Evolutionary conservation across 2,329 filamentous ascomycete genomes (phyloP).

Genomic region (Cercospora berteroae): DNA sequence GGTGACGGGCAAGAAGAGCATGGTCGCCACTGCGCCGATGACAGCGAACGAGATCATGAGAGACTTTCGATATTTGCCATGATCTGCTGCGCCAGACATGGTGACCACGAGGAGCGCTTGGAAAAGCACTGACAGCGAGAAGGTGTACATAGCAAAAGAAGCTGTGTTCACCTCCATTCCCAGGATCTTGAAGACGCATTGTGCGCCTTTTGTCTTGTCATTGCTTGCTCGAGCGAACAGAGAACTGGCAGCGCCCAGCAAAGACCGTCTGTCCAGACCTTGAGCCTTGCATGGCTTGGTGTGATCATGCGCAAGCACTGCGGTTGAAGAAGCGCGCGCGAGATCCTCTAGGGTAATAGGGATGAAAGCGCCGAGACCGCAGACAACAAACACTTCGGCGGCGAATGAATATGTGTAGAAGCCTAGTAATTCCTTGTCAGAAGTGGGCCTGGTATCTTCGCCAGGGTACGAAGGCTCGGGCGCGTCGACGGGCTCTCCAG

Average conservation of each 20-base stretch:
- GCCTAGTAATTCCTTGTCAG: slow-evolving; percentile 78
- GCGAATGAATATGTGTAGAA: slow-evolving; percentile 98
- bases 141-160: slow-evolving; percentile 97
- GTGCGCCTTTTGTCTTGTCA: slow-evolving; percentile 47
- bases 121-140: slow-evolving; percentile 84
- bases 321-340: slow-evolving; percentile 72
- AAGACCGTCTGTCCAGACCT: slow-evolving; percentile 12
- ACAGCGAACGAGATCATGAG: slow-evolving; percentile 83
- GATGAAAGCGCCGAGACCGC: slow-evolving; percentile 85
- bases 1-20: slow-evolving; percentile 79
- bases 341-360: slow-evolving; percentile 93
- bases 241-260: not conserved
- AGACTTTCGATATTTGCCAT: slow-evolving; percentile 82
- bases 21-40: slow-evolving; percentile 75
- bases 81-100: slow-evolving; percentile 93
- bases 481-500: slow-evolving; percentile 13
- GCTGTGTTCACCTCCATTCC: slow-evolving; percentile 90
- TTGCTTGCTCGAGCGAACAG: not conserved
- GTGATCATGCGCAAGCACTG: slow-evolving; percentile 76
- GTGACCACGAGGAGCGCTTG: slow-evolving; percentile 91
- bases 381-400: slow-evolving; percentile 93
- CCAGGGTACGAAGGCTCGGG: slow-evolving; percentile 63
- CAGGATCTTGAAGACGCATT: slow-evolving; percentile 80
- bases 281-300: slow-evolving; percentile 62
- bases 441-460: slow-evolving; percentile 87